Evolutionary conservation across 768 basidiomycete genomes (phyloP).

Genomic region (Lactifluus hygrophoroides): DNA sequence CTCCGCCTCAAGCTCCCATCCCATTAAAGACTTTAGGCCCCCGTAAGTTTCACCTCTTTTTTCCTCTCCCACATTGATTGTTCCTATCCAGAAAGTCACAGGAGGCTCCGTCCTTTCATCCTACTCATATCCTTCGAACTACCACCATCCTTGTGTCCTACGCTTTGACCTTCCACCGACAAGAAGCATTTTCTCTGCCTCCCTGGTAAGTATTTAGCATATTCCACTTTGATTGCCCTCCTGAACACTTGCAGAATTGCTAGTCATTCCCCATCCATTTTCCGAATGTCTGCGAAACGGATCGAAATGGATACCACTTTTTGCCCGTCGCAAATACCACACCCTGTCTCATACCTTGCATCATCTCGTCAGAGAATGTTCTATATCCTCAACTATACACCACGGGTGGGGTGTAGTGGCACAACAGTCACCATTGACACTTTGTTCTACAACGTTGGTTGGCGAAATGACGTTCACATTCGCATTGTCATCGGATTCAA

Average conservation of each 20-base stretch:
- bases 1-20: constrained; percentile 9
- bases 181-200: not conserved
- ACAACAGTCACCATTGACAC: constrained; percentile 57
- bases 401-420: constrained; percentile 54
- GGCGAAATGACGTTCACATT: constrained; percentile 48
- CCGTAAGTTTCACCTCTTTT: not conserved
- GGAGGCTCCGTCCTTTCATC: not conserved
- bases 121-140: not conserved
- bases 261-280: not conserved
- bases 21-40: constrained; percentile 8
- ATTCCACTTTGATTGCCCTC: not conserved
- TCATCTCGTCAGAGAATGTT: constrained; percentile 47
- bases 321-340: not conserved
- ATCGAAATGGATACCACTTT: not conserved
- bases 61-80: constrained; percentile 2
- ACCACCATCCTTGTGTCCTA: not conserved
- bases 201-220: not conserved
- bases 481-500: constrained; percentile 67
- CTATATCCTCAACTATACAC: constrained; percentile 56
- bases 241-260: not conserved
- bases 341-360: constrained; percentile 24
- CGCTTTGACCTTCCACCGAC: not conserved
- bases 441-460: constrained; percentile 42
- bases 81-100: not conserved
- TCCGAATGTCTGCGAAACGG: not conserved